A percentile compares a stretch with the other conserved stretches of the same genome.
phyloP scores from a whole-genome alignment of 108 stramenopile species.

The Pseudonitzschia delicatissima region DNA sequence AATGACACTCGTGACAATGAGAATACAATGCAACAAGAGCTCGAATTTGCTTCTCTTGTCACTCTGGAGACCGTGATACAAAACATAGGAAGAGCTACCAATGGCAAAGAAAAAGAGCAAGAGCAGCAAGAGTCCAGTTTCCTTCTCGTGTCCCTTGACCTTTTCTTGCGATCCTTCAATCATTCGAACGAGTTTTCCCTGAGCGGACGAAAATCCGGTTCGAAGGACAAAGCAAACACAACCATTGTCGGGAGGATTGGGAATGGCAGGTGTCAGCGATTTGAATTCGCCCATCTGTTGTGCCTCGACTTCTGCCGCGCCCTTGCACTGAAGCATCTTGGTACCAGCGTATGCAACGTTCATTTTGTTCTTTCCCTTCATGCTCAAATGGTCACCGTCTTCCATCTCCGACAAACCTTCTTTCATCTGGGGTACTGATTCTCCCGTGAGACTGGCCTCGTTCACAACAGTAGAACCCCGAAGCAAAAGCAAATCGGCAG shows the following conservation, averaged over 20 bases:
- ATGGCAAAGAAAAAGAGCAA: slow-evolving; percentile 93
- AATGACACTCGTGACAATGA: slow-evolving; percentile 95
- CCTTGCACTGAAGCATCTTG: slow-evolving; percentile 90
- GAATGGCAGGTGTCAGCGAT: slow-evolving; percentile 36
- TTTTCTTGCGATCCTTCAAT: slow-evolving; percentile 97
- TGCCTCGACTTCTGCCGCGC: slow-evolving; percentile 48
- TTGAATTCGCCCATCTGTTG: slow-evolving; percentile 38
- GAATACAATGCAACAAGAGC: slow-evolving; percentile 90
- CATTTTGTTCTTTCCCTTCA: slow-evolving; percentile 87
- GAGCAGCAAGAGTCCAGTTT: slow-evolving; percentile 88
- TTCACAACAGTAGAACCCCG: slow-evolving; percentile 91
- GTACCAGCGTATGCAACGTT: slow-evolving; percentile 94
- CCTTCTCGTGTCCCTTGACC: slow-evolving; percentile 90
- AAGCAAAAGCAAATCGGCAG: slow-evolving; percentile 91
- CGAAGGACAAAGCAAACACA: slow-evolving; percentile 91
- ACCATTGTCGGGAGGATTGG: slow-evolving; percentile 87
- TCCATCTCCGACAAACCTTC: slow-evolving; percentile 78
- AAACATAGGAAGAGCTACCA: slow-evolving; percentile 88
- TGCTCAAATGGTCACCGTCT: slow-evolving; percentile 58
- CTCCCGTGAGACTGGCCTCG: slow-evolving; percentile 93
- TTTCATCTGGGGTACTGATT: slow-evolving; percentile 98
- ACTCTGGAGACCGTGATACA: slow-evolving; percentile 87
- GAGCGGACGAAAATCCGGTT: slow-evolving; percentile 95
- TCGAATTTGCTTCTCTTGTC: slow-evolving; percentile 90
- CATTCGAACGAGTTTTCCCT: slow-evolving; percentile 97